Percentiles rank a stretch among this genome's conserved stretches.
phyloP scores from a whole-genome alignment of 495 filamentous ascomycete genomes.

The Xylaria cubensis region DNA sequence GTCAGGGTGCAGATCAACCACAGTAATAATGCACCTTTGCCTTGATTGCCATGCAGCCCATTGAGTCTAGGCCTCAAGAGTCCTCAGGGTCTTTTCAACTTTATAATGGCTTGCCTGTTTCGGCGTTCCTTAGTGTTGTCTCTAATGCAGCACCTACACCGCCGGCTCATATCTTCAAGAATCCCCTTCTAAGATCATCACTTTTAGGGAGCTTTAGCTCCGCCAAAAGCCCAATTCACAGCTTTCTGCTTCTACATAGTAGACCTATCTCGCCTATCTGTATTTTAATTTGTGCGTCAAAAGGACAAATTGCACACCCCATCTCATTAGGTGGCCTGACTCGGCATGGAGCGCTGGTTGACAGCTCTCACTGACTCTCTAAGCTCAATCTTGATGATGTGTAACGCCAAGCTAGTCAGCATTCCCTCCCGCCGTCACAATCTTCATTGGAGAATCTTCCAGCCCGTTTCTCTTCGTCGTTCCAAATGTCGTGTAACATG shows the following conservation, averaged over 20 bases:
- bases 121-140: constrained; percentile 1
- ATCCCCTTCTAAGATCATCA: constrained; percentile 7
- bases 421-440: not conserved
- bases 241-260: not conserved
- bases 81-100: constrained; percentile 7
- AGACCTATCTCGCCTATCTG: too few species aligned
- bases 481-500: constrained; percentile 23
- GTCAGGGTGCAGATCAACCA: constrained; percentile 16
- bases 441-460: constrained; percentile 17
- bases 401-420: constrained; percentile 13
- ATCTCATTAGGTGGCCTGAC: not conserved
- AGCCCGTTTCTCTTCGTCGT: constrained; percentile 14
- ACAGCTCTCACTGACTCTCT: not conserved
- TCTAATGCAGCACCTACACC: constrained; percentile 13
- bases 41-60: constrained; percentile 24
- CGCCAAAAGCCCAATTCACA: not conserved
- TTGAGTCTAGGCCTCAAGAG: constrained; percentile 17
- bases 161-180: constrained; percentile 15
- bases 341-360: not conserved
- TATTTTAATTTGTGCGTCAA: not conserved
- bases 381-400: not conserved
- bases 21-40: constrained; percentile 12
- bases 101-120: constrained; percentile 18
- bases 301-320: not conserved
- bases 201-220: not conserved